Evolutionary conservation across 2,329 filamentous ascomycete species (phyloP), one percentile per base, ranked within the genome.

Genomic region (Alternaria angustiovoidea): DNA sequence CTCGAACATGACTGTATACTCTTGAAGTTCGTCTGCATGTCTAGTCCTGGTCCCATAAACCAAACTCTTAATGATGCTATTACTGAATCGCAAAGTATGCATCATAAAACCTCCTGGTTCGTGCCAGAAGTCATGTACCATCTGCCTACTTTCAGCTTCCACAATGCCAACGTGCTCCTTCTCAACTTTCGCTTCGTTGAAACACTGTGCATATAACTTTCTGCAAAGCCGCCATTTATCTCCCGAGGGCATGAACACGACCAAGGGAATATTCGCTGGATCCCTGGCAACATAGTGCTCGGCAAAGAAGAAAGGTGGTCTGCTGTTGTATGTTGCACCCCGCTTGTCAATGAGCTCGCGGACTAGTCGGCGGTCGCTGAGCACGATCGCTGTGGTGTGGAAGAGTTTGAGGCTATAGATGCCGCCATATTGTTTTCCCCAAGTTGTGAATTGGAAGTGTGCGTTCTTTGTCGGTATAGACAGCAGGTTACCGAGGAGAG

Each of bases 131-230:
- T 86, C 84, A 7, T 72, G 65, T 6, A 85, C 56, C 75, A 86
- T 79, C 69, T 86, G 83, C 1, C 72, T 71, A 0, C 79, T 79
- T 65, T 87, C 85, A 0, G 84, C 84, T 49, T 86, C 75, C 38
- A 81, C 74, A 0, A 85, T 51, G 0, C 67, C 60, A 3, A 81
- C 55, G 60, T 86, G 79, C 8, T 80, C 57, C 43, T 79, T 80
- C 24, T 84, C 80, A 16, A 80, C 74, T 58, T 80, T 76, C 7
- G 71, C 73, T 65, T 84, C 83, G 64, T 78, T 83, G 51, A 36
- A 36, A 36, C 32, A 36, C 14, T 36, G 32, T 7, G 14, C 32
- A 7, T 14, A 16, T 36, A 36, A 16, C 32, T 36, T 36, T 16
- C 32, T 14, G 32, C 32, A 36, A 36, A 36, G 32, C 14, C 32